Conservation (phyloP, 1,284 basidiomycete genomes). For the Laetiporus sulphureus region DNA sequence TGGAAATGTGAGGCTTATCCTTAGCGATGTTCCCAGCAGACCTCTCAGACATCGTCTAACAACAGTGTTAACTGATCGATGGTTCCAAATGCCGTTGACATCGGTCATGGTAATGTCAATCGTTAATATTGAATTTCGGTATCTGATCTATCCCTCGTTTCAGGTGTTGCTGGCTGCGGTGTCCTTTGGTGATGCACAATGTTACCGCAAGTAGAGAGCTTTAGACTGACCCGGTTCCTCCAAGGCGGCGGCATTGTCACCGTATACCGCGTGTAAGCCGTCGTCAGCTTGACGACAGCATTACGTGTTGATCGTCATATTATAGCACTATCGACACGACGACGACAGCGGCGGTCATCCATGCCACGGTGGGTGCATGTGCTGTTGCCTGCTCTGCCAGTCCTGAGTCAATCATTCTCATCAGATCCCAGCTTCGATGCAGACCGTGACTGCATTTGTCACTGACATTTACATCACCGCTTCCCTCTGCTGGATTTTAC, state of each 20-base stretch:
- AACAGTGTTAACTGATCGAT: constrained; percentile 1
- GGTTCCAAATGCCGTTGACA: constrained; percentile 1
- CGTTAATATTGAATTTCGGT: too few relatives aligned
- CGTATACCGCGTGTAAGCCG: constrained; percentile 3
- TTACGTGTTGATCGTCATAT: too few relatives aligned
- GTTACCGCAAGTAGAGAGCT: too few relatives aligned
- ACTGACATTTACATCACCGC: constrained; percentile 5
- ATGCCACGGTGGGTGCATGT: not conserved
- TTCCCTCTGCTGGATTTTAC: constrained; percentile 3
- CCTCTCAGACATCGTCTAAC: too few relatives aligned
- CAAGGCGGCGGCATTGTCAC: not conserved
- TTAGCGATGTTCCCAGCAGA: not conserved
- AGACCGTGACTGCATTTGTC: constrained; percentile 4
- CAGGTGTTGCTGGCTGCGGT: not conserved
- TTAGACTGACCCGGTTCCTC: too few relatives aligned
- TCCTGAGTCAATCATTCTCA: not conserved
- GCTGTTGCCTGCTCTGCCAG: not conserved
- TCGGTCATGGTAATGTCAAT: not conserved
- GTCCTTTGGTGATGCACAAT: constrained; percentile 8
- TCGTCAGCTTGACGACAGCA: too few relatives aligned
- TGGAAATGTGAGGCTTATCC: constrained; percentile 1
- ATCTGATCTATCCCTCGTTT: too few relatives aligned
- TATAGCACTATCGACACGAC: not conserved
- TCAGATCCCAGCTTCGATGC: constrained; percentile 7
- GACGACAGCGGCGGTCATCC: constrained; percentile 1